These are phyloP conservation scores for Symbiodinium natans DNA, from an alignment of 73 alveolate genomes.

Conservation along the genomic window DNA sequence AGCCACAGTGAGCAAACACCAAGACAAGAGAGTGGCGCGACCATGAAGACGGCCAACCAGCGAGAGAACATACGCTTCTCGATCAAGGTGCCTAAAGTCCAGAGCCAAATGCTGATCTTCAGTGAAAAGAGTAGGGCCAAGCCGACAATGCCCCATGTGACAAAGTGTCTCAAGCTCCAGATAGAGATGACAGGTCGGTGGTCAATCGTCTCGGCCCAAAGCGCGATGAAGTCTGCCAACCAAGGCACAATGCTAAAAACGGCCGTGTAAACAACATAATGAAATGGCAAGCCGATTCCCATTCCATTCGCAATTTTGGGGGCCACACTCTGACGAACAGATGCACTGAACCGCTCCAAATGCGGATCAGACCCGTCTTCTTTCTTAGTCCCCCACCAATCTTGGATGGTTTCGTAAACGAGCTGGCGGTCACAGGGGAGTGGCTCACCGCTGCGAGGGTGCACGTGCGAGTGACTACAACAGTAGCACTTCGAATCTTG, in stretches of 20 bases:
- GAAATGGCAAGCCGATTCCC: constrained; percentile 5
- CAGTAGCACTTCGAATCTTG: neutral
- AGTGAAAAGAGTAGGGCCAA: neutral
- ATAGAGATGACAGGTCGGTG: neutral
- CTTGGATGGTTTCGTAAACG: neutral
- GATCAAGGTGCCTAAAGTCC: neutral
- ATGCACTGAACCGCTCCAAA: neutral
- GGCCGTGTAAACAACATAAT: neutral
- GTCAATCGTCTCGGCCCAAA: neutral
- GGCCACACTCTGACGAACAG: neutral
- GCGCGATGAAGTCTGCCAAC: neutral
- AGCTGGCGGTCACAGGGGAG: neutral
- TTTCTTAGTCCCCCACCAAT: neutral
- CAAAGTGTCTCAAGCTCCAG: neutral
- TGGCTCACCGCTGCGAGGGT: constrained; percentile 10
- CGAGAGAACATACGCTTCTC: neutral
- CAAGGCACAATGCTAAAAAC: neutral
- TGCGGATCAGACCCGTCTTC: neutral
- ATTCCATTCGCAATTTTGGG: neutral
- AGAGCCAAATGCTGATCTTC: neutral
- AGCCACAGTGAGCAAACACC: neutral
- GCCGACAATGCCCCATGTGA: neutral
- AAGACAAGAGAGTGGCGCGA: neutral
- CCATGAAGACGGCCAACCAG: neutral
- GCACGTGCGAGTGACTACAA: neutral